Conservation (phyloP, 169 alveolate species). For the Plasmodium falciparum region DNA sequence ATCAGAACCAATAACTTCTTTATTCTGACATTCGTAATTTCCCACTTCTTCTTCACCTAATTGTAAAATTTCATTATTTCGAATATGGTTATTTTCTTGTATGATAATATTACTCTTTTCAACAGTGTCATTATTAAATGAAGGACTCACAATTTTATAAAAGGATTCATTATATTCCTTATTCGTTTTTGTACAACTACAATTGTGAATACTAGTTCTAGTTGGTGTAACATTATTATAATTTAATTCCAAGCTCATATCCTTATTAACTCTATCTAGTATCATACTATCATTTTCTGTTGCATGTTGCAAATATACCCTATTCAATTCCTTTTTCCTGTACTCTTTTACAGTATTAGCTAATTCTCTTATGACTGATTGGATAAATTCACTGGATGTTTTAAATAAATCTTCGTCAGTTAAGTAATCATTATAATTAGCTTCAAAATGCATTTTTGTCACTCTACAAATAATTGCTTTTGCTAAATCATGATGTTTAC, state of each 20-base stretch:
- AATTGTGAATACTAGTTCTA: not conserved
- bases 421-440: constrained; percentile 63
- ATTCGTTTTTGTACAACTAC: not conserved
- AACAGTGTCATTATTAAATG: constrained; percentile 1
- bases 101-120: not conserved
- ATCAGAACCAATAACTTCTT: too few species aligned
- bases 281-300: not conserved
- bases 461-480: constrained; percentile 72
- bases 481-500: constrained; percentile 62
- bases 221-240: constrained; percentile 14
- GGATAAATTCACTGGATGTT: constrained; percentile 62
- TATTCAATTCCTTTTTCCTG: constrained; percentile 50
- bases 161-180: constrained; percentile 2
- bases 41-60: too few species aligned
- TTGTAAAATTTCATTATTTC: not conserved
- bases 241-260: not conserved
- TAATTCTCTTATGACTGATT: constrained; percentile 61
- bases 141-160: constrained; percentile 9
- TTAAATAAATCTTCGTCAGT: constrained; percentile 58
- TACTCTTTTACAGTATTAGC: constrained; percentile 69
- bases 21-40: too few species aligned
- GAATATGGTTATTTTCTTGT: not conserved
- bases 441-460: constrained; percentile 69
- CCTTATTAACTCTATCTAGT: not conserved
- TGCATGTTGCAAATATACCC: constrained; percentile 10